Evolutionary conservation across 2,329 filamentous ascomycete genomes (phyloP).

Genomic region (Colletotrichum karsti): DNA sequence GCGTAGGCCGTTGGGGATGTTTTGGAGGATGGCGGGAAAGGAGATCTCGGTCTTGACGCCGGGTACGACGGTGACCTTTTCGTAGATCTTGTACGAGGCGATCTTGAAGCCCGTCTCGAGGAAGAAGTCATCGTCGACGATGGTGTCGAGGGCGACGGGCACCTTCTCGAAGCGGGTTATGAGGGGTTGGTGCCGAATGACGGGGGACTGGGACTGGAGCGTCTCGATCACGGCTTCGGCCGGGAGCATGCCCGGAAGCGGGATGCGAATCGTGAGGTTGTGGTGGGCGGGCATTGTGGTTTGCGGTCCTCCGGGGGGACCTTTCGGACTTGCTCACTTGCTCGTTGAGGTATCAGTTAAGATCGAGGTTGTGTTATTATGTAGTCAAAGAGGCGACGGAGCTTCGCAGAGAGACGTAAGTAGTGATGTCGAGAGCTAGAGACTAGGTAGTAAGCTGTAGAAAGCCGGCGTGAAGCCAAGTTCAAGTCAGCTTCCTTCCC

Average conservation of each 20-base stretch:
- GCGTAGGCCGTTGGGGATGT: slow-evolving; percentile 48
- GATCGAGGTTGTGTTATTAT: neutral
- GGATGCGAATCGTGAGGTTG: slow-evolving; percentile 47
- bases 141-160: slow-evolving; percentile 39
- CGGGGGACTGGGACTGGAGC: slow-evolving; percentile 49
- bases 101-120: slow-evolving; percentile 41
- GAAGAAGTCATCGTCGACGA: slow-evolving; percentile 53
- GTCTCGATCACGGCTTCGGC: slow-evolving; percentile 46
- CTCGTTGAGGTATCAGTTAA: neutral
- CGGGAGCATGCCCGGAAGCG: slow-evolving; percentile 49
- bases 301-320: neutral
- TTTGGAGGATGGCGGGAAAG: slow-evolving; percentile 54
- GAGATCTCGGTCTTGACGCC: slow-evolving; percentile 48
- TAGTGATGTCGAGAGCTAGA: neutral
- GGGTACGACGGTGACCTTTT: slow-evolving; percentile 46
- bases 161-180: slow-evolving; percentile 45
- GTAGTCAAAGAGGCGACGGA: neutral
- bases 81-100: slow-evolving; percentile 40
- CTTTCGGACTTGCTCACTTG: neutral
- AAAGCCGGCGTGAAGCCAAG: neutral
- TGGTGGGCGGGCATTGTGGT: slow-evolving; percentile 34
- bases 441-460: neutral
- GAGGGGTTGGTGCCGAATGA: slow-evolving; percentile 50
- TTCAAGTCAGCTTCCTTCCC: slow-evolving; percentile 17
- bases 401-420: neutral